Base-by-base conservation (phyloP, 139 green algal species). In the Limnomonas spitsbergensis region DNA sequence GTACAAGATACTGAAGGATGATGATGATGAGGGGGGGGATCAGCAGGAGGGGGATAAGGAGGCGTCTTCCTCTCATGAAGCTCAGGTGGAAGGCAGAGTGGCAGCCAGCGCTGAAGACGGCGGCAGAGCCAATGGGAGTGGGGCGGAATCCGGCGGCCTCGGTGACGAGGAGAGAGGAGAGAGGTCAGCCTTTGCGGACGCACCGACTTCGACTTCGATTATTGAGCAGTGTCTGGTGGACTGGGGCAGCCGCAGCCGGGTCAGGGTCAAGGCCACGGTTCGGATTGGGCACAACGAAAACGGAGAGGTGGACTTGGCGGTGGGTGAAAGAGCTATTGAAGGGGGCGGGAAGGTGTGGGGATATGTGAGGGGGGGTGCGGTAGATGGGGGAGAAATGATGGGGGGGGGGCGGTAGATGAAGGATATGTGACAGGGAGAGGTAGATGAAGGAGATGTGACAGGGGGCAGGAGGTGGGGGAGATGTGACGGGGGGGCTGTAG, bases 291-390 rank as follows among this genome's bases (percentile, higher is more conserved):
- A 84, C 61, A 39, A 77, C 42, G 76, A 76, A 1, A 83, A 69
- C 37, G 83, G 78, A 29, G 83, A 88, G 73, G 83, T 88, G 52
- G 79, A 88, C 32, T 53, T 88, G 39, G 47, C 82, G 82, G 82
- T 87, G 53, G 0, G 81, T 2, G n/a, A n/a, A n/a, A n/a, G n/a
- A n/a, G n/a, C n/a, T n/a, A n/a, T n/a, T n/a, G n/a, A n/a, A n/a
- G n/a, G n/a, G n/a, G n/a, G n/a, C n/a, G n/a, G n/a, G n/a, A n/a
- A n/a, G n/a, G n/a, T n/a, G n/a, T n/a, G n/a, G n/a, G n/a, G n/a
- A n/a, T n/a, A n/a, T n/a, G n/a, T n/a, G n/a, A n/a, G n/a, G n/a
- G n/a, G n/a, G n/a, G n/a, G n/a, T n/a, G n/a, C n/a, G n/a, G n/a
- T n/a, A n/a, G n/a, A n/a, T n/a, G n/a, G n/a, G n/a, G n/a, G n/a